Evolutionary conservation across 2,329 filamentous ascomycete genomes (phyloP).

Genomic region (Xylaria multiplex): DNA sequence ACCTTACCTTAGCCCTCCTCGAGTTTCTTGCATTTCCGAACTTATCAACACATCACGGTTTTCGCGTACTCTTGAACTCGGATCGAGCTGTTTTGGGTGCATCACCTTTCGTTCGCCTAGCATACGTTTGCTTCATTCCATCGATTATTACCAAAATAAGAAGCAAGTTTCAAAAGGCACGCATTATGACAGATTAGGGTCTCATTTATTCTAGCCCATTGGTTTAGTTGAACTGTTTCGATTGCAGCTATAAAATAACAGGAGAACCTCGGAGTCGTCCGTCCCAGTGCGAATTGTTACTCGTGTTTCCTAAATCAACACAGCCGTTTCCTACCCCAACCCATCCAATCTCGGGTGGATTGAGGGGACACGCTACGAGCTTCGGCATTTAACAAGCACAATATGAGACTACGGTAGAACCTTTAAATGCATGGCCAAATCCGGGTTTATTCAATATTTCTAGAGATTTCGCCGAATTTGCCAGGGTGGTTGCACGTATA

Average conservation of each 20-base stretch:
- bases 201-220: not conserved
- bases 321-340: not conserved
- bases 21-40: not conserved
- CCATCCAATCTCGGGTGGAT: not conserved
- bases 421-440: not conserved
- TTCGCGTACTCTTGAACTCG: too few relatives aligned
- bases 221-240: not conserved
- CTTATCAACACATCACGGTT: too few relatives aligned
- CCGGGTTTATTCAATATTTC: not conserved
- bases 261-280: not conserved
- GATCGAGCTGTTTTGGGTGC: not conserved
- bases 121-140: not conserved
- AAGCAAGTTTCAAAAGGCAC: not conserved
- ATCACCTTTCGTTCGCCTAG: not conserved
- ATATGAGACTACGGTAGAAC: not conserved
- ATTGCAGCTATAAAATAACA: not conserved
- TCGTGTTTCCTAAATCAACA: not conserved
- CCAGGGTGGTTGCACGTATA: not conserved
- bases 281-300: too few relatives aligned
- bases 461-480: not conserved
- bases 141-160: not conserved
- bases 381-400: not conserved
- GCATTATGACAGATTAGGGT: too few relatives aligned
- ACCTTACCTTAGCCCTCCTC: conserved; percentile 27
- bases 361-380: not conserved